phyloP scores from a whole-genome alignment of 305 asterid species.

The Petunia hybrid region DNA sequence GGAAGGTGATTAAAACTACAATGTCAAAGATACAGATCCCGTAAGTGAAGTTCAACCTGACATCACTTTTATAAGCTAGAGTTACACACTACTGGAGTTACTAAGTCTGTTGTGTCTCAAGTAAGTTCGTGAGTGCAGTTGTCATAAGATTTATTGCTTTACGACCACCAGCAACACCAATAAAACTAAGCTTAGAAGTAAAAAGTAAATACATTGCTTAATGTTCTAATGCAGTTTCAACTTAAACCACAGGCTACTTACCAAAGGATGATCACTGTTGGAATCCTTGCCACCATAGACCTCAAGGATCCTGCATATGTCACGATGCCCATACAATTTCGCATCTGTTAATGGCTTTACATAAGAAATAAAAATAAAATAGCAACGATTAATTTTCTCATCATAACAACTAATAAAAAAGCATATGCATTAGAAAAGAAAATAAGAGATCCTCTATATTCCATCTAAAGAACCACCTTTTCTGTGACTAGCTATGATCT shows the following conservation, averaged over 20 bases:
- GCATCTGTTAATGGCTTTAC: constrained; percentile 71
- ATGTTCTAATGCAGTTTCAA: background rate
- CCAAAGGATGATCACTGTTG: constrained; percentile 57
- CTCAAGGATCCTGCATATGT: constrained; percentile 74
- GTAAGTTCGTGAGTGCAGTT: background rate
- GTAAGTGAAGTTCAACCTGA: background rate
- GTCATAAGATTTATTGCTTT: constrained; percentile 6
- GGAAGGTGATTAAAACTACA: background rate
- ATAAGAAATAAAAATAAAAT: constrained; percentile 22
- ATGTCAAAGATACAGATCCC: background rate
- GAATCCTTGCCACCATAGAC: constrained; percentile 66
- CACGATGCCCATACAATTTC: constrained; percentile 61
- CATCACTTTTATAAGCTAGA: background rate
- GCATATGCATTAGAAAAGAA: background rate
- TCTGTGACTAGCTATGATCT: background rate
- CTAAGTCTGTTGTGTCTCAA: background rate
- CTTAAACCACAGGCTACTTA: constrained; percentile 30
- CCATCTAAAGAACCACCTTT: background rate
- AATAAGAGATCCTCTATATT: background rate
- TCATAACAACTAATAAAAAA: background rate
- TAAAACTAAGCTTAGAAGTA: background rate
- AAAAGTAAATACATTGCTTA: too few relatives aligned
- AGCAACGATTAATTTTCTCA: background rate
- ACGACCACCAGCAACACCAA: background rate
- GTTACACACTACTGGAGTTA: background rate